Conservation (phyloP, 805 yeast species). For the Scheffersomyces lignosus region DNA sequence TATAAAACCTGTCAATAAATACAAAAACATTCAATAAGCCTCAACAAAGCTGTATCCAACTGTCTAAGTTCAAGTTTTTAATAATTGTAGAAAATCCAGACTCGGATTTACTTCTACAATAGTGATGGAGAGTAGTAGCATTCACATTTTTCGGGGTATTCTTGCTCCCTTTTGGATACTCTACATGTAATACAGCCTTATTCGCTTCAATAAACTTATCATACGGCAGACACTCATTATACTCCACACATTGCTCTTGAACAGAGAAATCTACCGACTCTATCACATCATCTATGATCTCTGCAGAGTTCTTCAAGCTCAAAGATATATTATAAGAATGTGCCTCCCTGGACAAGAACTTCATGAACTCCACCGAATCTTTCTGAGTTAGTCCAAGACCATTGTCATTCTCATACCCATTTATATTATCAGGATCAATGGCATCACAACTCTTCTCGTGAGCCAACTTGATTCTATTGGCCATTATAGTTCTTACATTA, state of each 20-base stretch:
- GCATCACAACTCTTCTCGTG: constrained; percentile 23
- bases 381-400: constrained; percentile 23
- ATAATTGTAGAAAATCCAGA: background rate
- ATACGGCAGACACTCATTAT: background rate
- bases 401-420: constrained; percentile 26
- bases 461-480: constrained; percentile 18
- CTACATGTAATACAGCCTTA: background rate
- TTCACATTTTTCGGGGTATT: background rate
- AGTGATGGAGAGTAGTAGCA: too few species aligned
- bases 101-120: background rate
- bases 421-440: constrained; percentile 29
- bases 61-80: background rate
- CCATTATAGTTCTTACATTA: constrained; percentile 19
- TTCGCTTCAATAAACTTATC: background rate
- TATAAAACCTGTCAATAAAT: too few species aligned
- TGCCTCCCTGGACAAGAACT: constrained; percentile 17
- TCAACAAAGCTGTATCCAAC: background rate
- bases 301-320: constrained; percentile 25
- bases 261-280: constrained; percentile 21
- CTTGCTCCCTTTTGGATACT: background rate
- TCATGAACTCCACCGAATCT: constrained; percentile 21
- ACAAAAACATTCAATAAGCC: too few species aligned
- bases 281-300: constrained; percentile 16
- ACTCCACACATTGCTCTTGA: constrained; percentile 18
- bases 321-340: constrained; percentile 18